These are phyloP conservation scores for Aureobasidium leucospermi DNA, from an alignment of 2,329 filamentous ascomycete species.

Conservation along the genomic window DNA sequence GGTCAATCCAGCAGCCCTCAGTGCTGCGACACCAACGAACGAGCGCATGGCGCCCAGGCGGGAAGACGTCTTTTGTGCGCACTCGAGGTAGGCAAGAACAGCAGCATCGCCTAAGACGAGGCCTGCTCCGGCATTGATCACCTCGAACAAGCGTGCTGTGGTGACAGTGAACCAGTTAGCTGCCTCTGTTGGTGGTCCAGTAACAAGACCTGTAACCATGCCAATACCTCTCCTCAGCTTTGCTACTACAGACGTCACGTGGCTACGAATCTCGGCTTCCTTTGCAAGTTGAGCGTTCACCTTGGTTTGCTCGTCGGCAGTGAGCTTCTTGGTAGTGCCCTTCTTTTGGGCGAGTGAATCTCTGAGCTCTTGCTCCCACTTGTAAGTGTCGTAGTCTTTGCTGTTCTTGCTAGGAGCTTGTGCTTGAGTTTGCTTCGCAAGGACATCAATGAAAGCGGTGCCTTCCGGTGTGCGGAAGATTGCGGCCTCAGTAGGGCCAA, in stretches of 20 bases:
- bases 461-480: conserved; percentile 90
- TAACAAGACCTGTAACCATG: conserved; percentile 73
- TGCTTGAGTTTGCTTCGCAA: conserved; percentile 71
- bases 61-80: conserved; percentile 64
- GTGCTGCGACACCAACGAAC: conserved; percentile 80
- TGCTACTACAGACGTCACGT: conserved; percentile 62
- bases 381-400: conserved; percentile 91
- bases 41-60: conserved; percentile 69
- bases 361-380: conserved; percentile 92
- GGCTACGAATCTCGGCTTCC: conserved; percentile 68
- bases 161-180: conserved; percentile 81
- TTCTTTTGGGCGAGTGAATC: conserved; percentile 88
- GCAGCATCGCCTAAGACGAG: conserved; percentile 75
- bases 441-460: conserved; percentile 79
- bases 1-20: conserved; percentile 69
- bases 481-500: conserved; percentile 82
- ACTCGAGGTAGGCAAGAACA: conserved; percentile 70
- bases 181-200: conserved; percentile 81
- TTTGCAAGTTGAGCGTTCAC: conserved; percentile 86
- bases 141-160: conserved; percentile 63
- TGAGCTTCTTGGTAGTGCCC: conserved; percentile 83
- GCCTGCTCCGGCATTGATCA: conserved; percentile 72
- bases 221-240: conserved; percentile 76
- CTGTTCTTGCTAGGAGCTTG: conserved; percentile 74
- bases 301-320: conserved; percentile 79